Evolutionary conservation across 768 basidiomycete species (phyloP).

Genomic region (Neoboletus subvelutipes): DNA sequence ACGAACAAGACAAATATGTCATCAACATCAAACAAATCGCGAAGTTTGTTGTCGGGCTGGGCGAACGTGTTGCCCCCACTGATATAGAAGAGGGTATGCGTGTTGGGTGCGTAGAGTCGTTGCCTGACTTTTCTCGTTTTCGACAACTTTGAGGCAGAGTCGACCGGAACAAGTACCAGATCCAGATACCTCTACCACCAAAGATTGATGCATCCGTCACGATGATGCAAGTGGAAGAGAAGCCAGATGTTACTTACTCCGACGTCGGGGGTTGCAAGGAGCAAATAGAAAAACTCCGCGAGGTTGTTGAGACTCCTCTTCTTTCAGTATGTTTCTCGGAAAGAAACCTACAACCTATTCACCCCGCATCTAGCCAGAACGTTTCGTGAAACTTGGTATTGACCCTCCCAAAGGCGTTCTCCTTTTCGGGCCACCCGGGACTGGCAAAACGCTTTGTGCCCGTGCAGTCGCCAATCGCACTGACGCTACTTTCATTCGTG

Average conservation of each 20-base stretch:
- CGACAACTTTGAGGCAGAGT: conserved; percentile 52
- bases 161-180: conserved; percentile 96
- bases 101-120: conserved; percentile 73
- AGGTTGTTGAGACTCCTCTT: conserved; percentile 96
- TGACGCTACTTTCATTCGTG: conserved; percentile 98
- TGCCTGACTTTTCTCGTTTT: background rate
- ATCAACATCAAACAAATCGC: conserved; percentile 99
- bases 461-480: conserved; percentile 98
- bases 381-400: conserved; percentile 96
- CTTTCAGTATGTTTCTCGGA: conserved; percentile 65
- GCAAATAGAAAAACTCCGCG: conserved; percentile 97
- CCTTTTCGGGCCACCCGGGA: conserved; percentile 93
- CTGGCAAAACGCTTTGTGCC: conserved; percentile 98
- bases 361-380: conserved; percentile 77
- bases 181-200: conserved; percentile 96
- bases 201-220: conserved; percentile 99
- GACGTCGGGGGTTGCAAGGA: conserved; percentile 99
- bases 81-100: conserved; percentile 99
- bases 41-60: conserved; percentile 97
- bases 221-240: conserved; percentile 99
- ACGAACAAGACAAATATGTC: conserved; percentile 99
- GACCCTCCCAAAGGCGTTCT: conserved; percentile 99
- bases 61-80: conserved; percentile 94
- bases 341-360: conserved; percentile 5
- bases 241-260: conserved; percentile 96